Evolutionary conservation across 257 asterid genomes (phyloP), one percentile per base, ranked within the genome.

Genomic region (Scutellaria baicalensis): DNA sequence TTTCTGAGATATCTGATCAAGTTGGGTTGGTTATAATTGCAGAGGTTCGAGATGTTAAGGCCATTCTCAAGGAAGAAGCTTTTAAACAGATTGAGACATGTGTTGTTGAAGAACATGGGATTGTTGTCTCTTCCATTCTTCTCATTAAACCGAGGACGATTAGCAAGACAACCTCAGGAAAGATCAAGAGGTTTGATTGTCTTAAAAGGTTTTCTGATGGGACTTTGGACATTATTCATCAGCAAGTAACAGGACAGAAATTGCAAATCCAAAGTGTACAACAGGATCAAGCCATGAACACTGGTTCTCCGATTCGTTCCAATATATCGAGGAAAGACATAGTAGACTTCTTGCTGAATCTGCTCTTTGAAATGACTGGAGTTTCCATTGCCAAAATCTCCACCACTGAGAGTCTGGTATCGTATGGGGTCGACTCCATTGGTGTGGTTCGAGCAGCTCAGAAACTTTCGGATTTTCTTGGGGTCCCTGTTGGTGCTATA

Each of bases 91-190:
- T 88, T 61, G 76, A 78, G 69, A 65, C 79, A 1, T 68, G 77
- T 49, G 91, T 88, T 50, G 85, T 81, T 3, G 89, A 88, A 66
- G 95, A 86, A 68, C 93, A 88, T 60, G 89, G 95, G 9, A 61
- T 86, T 4, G 61, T 75, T 74, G 57, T 82, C n/a, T 72, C 85
- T 23, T 76, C 84, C 35, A 52, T 82, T 72, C 71, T 81, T 21
- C 60, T 84, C 55, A 76, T 88, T 45, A 88, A 81, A 56, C 75
- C 93, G 9, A 88, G 76, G 77, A 77, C 90, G 12, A 82, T 88
- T 61, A 75, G 85, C 43, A 86, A 88, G 82, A 88, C 92, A 8
- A 88, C 88, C 4, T 88, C 89, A 20, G 95, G 95, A 27, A 88
- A 88, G 60, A 79, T 88, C 69, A 84, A 80, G 79, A 76, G 95